Percentiles rank a stretch among this genome's conserved stretches.
phyloP scores from a whole-genome alignment of 371 early-diverging fungal genomes.

The Mycotypha africana region DNA sequence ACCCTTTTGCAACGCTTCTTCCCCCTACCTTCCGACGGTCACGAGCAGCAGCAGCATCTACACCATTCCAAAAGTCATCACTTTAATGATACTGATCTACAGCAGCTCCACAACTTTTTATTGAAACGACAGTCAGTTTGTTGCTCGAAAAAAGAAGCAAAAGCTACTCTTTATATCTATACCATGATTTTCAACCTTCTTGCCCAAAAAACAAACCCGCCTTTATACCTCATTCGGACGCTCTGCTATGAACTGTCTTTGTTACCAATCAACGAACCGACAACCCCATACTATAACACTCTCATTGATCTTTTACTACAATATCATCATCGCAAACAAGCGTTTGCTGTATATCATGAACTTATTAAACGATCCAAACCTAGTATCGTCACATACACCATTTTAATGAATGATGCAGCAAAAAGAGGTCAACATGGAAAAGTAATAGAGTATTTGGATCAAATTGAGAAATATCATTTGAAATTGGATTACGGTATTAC shows the following conservation, averaged over 20 bases:
- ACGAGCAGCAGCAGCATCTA: too few relatives aligned
- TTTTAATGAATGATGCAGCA: slow-evolving; percentile 16
- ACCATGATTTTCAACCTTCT: slow-evolving; percentile 23
- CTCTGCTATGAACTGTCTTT: slow-evolving; percentile 12
- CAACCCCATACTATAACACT: slow-evolving; percentile 13
- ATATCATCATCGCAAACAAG: not conserved
- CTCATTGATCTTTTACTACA: slow-evolving; percentile 12
- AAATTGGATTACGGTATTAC: slow-evolving; percentile 8
- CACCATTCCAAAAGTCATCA: too few relatives aligned
- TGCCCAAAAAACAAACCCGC: slow-evolving; percentile 5
- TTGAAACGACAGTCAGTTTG: not conserved
- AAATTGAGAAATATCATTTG: slow-evolving; percentile 1
- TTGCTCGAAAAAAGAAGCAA: not conserved
- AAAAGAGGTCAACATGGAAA: slow-evolving; percentile 4
- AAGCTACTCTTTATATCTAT: slow-evolving; percentile 14
- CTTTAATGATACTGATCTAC: too few relatives aligned
- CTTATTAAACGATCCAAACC: slow-evolving; percentile 2
- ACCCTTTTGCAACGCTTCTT: too few relatives aligned
- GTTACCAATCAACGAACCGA: not conserved
- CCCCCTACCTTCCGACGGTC: too few relatives aligned
- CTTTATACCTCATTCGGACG: slow-evolving; percentile 8
- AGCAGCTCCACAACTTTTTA: too few relatives aligned
- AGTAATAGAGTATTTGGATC: slow-evolving; percentile 7
- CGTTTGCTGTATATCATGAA: slow-evolving; percentile 2
- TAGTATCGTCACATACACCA: slow-evolving; percentile 8